These are phyloP conservation scores for Yamadazyma sp. DNA, from an alignment of 805 yeast genomes.

Conservation along the genomic window DNA sequence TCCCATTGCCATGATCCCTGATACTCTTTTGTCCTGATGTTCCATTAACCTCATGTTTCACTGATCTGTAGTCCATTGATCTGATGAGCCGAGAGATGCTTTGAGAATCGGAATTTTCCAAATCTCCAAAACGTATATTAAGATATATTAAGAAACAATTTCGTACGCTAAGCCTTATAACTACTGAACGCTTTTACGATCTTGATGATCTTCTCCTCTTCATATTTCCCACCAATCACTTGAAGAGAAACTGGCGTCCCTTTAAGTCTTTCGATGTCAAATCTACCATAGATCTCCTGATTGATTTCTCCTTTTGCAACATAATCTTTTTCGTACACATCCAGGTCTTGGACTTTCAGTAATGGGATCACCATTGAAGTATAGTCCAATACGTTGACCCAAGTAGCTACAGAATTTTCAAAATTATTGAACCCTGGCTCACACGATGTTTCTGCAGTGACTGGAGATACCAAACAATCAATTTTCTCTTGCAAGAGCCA, in stretches of 20 bases:
- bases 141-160: too few species aligned
- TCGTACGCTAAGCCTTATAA: not conserved
- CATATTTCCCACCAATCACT: slow-evolving; percentile 54
- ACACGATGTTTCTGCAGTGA: slow-evolving; percentile 5
- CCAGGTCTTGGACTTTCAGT: not conserved
- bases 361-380: slow-evolving; percentile 7
- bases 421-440: slow-evolving; percentile 2
- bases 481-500: slow-evolving; percentile 39
- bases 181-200: not conserved
- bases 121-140: too few species aligned
- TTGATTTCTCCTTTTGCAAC: not conserved
- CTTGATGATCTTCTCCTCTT: slow-evolving; percentile 59
- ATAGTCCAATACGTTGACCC: slow-evolving; percentile 7
- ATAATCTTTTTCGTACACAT: slow-evolving; percentile 1
- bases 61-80: too few species aligned
- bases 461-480: slow-evolving; percentile 39
- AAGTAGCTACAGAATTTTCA: not conserved
- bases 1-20: too few species aligned
- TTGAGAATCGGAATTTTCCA: too few species aligned
- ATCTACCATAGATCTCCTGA: not conserved
- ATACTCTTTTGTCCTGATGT: too few species aligned
- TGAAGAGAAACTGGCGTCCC: slow-evolving; percentile 71
- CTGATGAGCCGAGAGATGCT: too few species aligned
- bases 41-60: too few species aligned
- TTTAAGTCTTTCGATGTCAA: not conserved